Evolutionary conservation across 495 filamentous ascomycete genomes (phyloP).

Genomic region (Daldinia childiae): DNA sequence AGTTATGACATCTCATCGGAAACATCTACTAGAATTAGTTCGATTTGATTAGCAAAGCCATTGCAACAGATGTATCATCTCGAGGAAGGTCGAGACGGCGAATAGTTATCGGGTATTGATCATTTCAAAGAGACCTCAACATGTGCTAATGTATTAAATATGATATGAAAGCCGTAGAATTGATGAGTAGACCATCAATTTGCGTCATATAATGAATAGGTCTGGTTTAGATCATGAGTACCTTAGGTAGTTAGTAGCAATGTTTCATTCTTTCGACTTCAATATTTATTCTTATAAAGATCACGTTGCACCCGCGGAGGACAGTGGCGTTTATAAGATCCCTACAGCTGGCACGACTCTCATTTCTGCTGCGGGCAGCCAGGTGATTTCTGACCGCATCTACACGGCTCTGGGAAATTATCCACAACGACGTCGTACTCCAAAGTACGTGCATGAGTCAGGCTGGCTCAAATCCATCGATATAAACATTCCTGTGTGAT

Average conservation of each 20-base stretch:
- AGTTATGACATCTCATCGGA: conserved; percentile 16
- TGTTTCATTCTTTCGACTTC: conserved; percentile 11
- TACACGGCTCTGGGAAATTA: conserved; percentile 25
- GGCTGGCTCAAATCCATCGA: conserved; percentile 2
- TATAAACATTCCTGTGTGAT: conserved; percentile 5
- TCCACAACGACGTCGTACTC: conserved; percentile 23
- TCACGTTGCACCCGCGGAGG: conserved; percentile 22
- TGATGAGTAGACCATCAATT: conserved; percentile 5
- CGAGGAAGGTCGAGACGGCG: conserved; percentile 21
- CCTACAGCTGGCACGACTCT: conserved; percentile 7
- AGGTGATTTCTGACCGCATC: conserved; percentile 20
- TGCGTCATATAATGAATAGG: conserved; percentile 1
- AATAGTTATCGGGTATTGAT: conserved; percentile 7
- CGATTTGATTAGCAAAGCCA: conserved; percentile 7
- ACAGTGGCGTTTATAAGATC: conserved; percentile 18
- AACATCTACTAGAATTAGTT: conserved; percentile 20
- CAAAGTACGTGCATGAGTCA: conserved; percentile 22
- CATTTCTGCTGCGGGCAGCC: conserved; percentile 3
- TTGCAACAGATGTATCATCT: conserved; percentile 7
- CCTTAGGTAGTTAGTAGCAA: conserved; percentile 11
- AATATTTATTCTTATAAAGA: conserved; percentile 17
- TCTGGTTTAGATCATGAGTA: conserved; percentile 8
- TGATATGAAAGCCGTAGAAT: background rate
- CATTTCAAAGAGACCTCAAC: background rate
- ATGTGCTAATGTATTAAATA: conserved; percentile 2